Base-by-base conservation (phyloP, 768 basidiomycete species). In the Saitozyma podzolica region DNA sequence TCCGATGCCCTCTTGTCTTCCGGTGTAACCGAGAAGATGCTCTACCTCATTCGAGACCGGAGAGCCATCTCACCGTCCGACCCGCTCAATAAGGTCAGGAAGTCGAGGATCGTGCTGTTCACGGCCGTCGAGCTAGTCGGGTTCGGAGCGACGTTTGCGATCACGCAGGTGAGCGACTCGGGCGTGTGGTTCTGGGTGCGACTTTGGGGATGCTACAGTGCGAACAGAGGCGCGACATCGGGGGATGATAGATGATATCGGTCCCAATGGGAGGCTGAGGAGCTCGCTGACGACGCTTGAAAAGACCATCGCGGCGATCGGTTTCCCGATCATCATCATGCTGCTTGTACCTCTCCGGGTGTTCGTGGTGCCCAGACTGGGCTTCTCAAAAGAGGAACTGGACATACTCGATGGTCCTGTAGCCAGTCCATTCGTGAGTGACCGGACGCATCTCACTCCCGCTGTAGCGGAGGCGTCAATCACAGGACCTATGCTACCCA, bases 291-390 rank as follows among this genome's bases (percentile, higher is more conserved):
- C 40, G 11, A 10, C 4, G 3, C 16, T n/a, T 50, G 49, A 51
- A 47, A 45, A 76, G 70, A 76, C 45, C 13, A 62, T 74, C 88
- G 92, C 90, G 48, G 92, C 91, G 5, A 92, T 95, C 62, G 91
- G 88, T 0, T 96, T 96, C 77, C 92, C 93, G 0, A 83, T 95
- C 55, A 86, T 96, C 70, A 93, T 95, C 72, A 85, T 90, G 75
- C 78, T 91, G 45, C 83, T 96, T 13, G 83, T 95, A 20, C 94
- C 93, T 0, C 64, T 93, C 11, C 84, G 93, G 52, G 83, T 85
- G 29, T 81, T 83, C 61, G 67, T 90, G n/a, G 83, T 95, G 13
- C 91, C 93, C 0, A 82, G 82, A 17, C 79, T 94, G 49, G 71
- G 74, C 42, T 93, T 96, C 75, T 88, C 88, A 0, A 71, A 78